Conservation (phyloP, 768 basidiomycete genomes). For the Pisolithus albus region DNA sequence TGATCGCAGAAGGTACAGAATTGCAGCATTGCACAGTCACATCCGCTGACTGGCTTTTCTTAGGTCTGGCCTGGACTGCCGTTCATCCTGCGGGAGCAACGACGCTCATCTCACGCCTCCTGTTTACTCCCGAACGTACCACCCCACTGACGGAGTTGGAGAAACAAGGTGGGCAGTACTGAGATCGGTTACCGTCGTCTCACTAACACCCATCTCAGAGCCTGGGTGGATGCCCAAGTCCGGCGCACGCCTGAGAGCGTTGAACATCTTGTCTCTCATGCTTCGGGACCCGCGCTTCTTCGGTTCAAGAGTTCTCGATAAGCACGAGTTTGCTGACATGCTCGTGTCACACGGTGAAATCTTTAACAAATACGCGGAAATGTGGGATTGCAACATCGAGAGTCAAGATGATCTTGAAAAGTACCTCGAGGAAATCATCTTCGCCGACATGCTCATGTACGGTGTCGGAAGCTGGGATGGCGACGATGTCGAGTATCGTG, state of each 20-base stretch:
- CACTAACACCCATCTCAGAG: conserved; percentile 4
- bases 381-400: conserved; percentile 40
- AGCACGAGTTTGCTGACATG: conserved; percentile 30
- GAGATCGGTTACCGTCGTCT: background rate
- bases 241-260: conserved; percentile 34
- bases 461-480: conserved; percentile 49
- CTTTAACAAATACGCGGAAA: conserved; percentile 36
- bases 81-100: conserved; percentile 38
- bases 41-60: background rate
- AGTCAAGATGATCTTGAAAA: conserved; percentile 34
- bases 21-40: background rate
- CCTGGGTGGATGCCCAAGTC: conserved; percentile 21
- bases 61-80: conserved; percentile 54
- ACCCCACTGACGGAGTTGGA: conserved; percentile 17
- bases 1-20: conserved; percentile 53
- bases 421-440: conserved; percentile 59
- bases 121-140: conserved; percentile 19
- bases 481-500: conserved; percentile 36
- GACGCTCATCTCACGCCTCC: conserved; percentile 29
- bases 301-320: conserved; percentile 22
- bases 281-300: conserved; percentile 41
- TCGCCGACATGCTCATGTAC: conserved; percentile 52
- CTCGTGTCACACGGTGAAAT: conserved; percentile 33
- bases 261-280: conserved; percentile 50
- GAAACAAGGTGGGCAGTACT: conserved; percentile 9